Evolutionary conservation across 768 basidiomycete species (phyloP).

Genomic region (Hemileccinum rubropunctum): DNA sequence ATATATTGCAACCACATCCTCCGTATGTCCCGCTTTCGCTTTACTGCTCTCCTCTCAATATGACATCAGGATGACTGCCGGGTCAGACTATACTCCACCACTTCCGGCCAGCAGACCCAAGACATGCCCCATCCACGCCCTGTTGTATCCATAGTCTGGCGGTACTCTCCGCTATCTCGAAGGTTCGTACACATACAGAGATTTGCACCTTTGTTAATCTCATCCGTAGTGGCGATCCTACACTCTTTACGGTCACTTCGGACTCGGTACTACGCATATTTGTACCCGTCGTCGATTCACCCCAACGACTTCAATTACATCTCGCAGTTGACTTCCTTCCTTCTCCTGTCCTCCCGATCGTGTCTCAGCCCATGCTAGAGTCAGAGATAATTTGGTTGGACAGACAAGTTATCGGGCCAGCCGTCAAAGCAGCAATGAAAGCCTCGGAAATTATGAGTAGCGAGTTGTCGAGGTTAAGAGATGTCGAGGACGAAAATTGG

Average conservation of each 20-base stretch:
- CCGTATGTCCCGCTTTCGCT: slow-evolving; percentile 38
- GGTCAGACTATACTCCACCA: slow-evolving; percentile 69
- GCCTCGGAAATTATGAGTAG: slow-evolving; percentile 13
- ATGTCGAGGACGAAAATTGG: slow-evolving; percentile 71
- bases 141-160: slow-evolving; percentile 69
- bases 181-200: slow-evolving; percentile 40
- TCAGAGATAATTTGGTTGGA: slow-evolving; percentile 72
- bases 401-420: slow-evolving; percentile 51
- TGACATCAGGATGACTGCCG: slow-evolving; percentile 48
- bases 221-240: slow-evolving; percentile 60
- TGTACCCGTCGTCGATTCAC: slow-evolving; percentile 83
- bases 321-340: slow-evolving; percentile 70
- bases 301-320: slow-evolving; percentile 81
- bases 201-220: slow-evolving; percentile 3
- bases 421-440: slow-evolving; percentile 44
- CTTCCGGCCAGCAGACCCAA: slow-evolving; percentile 68
- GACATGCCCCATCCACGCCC: slow-evolving; percentile 70
- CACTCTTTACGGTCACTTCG: slow-evolving; percentile 80
- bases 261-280: slow-evolving; percentile 84
- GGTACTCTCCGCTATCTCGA: slow-evolving; percentile 64
- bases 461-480: slow-evolving; percentile 45
- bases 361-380: slow-evolving; percentile 23
- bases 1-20: slow-evolving; percentile 64
- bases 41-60: slow-evolving; percentile 7
- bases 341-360: slow-evolving; percentile 47